These are phyloP conservation scores for Vigna unguiculata DNA, from an alignment of 306 rosid species.

Conservation along the genomic window DNA sequence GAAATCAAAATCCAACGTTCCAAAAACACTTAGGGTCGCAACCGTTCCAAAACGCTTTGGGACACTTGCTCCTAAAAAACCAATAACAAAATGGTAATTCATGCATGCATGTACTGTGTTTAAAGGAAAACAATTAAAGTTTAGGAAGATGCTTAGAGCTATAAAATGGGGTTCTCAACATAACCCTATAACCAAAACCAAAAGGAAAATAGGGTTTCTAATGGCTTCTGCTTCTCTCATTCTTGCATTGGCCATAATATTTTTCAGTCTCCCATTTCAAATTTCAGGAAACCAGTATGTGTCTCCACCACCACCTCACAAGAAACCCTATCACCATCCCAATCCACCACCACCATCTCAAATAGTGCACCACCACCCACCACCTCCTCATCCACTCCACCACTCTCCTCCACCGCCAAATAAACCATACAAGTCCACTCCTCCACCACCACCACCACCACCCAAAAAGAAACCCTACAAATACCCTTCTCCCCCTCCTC, in stretches of 20 bases:
- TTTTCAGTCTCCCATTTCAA: conserved; percentile 37
- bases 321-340: conserved; percentile 3
- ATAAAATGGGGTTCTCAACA: conserved; percentile 39
- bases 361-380: neutral
- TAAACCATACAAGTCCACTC: neutral
- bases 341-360: neutral
- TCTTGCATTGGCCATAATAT: conserved; percentile 46
- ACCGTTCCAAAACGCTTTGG: conserved; percentile 37
- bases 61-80: conserved; percentile 29
- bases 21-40: neutral
- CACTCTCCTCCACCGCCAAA: conserved; percentile 13
- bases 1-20: conserved; percentile 31
- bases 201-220: conserved; percentile 55
- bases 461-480: conserved; percentile 25
- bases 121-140: too few relatives aligned
- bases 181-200: conserved; percentile 23
- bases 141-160: neutral
- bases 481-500: conserved; percentile 37
- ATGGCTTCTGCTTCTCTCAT: conserved; percentile 47
- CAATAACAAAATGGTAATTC: conserved; percentile 7
- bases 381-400: neutral
- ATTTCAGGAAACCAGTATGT: conserved; percentile 51
- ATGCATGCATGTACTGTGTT: neutral
- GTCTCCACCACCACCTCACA: conserved; percentile 50
- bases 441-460: conserved; percentile 45